Base-by-base conservation (phyloP, 2,329 filamentous ascomycete species). In the Fusarium musae region DNA sequence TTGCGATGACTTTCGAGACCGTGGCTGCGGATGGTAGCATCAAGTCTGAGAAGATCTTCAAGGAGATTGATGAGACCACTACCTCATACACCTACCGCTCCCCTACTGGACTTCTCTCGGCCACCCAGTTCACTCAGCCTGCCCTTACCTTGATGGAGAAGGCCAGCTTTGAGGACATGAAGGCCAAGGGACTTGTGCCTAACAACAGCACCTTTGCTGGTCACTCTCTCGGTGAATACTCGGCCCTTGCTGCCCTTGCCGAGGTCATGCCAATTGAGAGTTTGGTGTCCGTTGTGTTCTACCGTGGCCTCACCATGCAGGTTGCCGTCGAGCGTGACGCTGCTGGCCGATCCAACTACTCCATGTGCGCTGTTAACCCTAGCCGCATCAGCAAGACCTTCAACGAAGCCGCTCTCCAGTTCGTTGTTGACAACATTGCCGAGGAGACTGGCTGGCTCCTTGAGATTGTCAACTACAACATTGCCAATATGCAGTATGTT, bases 181-280 rank as follows among this genome's bases (percentile, higher is more conserved):
- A 94, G 80, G 90, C 95, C 78, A 98, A 97, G 89, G 96, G 97
- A 70, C 90, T 99, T 39, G 96, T 99, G 37, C 95, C 97, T 78
- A 90, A 94, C 67, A 96, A 98, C 86, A 98, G 94, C 89, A 97
- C 93, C 76, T 99, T 99, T 82, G 96, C 96, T 19, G 96, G 96
- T 75, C 96, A 99, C 87, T 99, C 97, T 2, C 91, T 99, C 28
- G 96, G 96, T 84, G 96, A 99, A 86, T 99, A 99, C 87, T 98
- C 95, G 72, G 96, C 96, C 15, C 91, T 99, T 72, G 96, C 96
- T 72, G 96, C 96, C 17, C 89, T 99, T 69, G 96, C 97, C 16
- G 96, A 99, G 80, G 96, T 99, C 81, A 97, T 99, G 94, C 96
- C 97, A n/a, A 99, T 99, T 79, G 96, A 99, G 87, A 96, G 93